Conservation (phyloP, 345 rosid genomes). For the Pistacia integerrima region DNA sequence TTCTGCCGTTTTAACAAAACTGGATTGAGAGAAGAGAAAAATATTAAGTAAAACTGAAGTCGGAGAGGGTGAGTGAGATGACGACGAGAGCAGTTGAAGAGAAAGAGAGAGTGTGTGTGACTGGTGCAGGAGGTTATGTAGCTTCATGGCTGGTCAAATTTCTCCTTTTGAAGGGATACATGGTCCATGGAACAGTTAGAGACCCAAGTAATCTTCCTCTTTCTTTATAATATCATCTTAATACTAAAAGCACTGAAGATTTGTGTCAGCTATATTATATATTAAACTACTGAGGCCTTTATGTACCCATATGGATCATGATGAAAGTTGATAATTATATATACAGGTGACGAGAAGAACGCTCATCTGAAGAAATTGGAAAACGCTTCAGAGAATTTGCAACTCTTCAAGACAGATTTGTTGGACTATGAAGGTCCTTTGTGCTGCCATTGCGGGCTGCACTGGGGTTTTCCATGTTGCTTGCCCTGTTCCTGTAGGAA, state of each 20-base stretch:
- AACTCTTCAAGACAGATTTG: constrained; percentile 46
- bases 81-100: constrained; percentile 18
- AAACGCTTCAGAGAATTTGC: constrained; percentile 39
- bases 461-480: constrained; percentile 57
- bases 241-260: not conserved
- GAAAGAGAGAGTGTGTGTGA: constrained; percentile 48
- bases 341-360: constrained; percentile 46
- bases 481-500: constrained; percentile 37
- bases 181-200: constrained; percentile 60
- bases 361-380: constrained; percentile 46
- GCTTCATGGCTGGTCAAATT: constrained; percentile 54
- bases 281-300: not conserved
- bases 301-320: not conserved
- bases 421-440: constrained; percentile 42
- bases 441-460: constrained; percentile 48
- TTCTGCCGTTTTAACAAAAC: not conserved
- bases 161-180: constrained; percentile 54
- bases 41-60: not conserved
- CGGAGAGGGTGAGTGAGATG: not conserved
- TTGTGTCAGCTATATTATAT: not conserved
- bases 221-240: not conserved
- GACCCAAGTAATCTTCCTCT: constrained; percentile 43
- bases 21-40: not conserved
- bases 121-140: constrained; percentile 63
- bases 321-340: not conserved